Evolutionary conservation across 805 yeast genomes (phyloP).

Genomic region (Cyberlindnera mrakii): DNA sequence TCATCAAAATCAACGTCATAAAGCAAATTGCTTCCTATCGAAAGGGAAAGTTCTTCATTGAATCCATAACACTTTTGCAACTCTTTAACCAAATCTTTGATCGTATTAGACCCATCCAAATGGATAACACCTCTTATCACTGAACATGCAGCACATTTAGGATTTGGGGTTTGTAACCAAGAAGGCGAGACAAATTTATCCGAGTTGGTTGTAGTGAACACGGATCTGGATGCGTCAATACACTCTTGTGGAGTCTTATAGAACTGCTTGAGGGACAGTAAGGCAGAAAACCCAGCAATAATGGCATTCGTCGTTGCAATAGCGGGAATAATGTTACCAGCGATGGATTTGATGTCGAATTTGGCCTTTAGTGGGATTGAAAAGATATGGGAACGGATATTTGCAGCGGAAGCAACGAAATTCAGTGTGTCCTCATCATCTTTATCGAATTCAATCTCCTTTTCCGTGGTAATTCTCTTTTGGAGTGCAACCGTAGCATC

Average conservation of each 20-base stretch:
- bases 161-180: slow-evolving; percentile 53
- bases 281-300: slow-evolving; percentile 80
- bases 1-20: slow-evolving; percentile 90
- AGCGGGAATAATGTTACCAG: slow-evolving; percentile 97
- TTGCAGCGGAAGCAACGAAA: slow-evolving; percentile 83
- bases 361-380: slow-evolving; percentile 65
- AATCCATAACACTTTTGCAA: slow-evolving; percentile 47
- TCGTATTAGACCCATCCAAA: slow-evolving; percentile 30
- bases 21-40: slow-evolving; percentile 51
- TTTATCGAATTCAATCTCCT: slow-evolving; percentile 69
- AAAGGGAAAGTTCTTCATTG: slow-evolving; percentile 48
- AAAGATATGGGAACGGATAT: slow-evolving; percentile 67
- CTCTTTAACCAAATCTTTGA: slow-evolving; percentile 46
- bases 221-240: slow-evolving; percentile 35
- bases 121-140: slow-evolving; percentile 46
- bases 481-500: slow-evolving; percentile 45
- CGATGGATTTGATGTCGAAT: slow-evolving; percentile 88
- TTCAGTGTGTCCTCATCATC: slow-evolving; percentile 89
- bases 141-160: slow-evolving; percentile 64
- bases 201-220: slow-evolving; percentile 47
- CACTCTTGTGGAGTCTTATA: slow-evolving; percentile 25
- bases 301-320: slow-evolving; percentile 97
- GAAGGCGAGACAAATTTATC: slow-evolving; percentile 65
- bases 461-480: slow-evolving; percentile 34
- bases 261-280: slow-evolving; percentile 60